phyloP scores from a whole-genome alignment of 2,329 filamentous ascomycete species.

The Chaetomiaceae sp. region DNA sequence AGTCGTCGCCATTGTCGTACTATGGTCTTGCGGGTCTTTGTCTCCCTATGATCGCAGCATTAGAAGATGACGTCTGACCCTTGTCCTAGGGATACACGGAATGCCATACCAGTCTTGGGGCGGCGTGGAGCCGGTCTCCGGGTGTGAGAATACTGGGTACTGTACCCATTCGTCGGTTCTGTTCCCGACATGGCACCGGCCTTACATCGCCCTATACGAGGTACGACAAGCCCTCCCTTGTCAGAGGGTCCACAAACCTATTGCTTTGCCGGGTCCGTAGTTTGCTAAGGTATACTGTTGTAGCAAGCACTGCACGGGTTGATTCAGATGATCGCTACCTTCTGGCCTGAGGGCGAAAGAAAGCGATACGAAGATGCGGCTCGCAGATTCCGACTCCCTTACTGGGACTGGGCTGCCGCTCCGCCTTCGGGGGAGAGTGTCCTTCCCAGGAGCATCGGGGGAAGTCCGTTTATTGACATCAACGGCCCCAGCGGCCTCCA shows the following conservation, averaged over 20 bases:
- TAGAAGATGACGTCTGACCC: background rate
- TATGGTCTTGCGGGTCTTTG: constrained; percentile 68
- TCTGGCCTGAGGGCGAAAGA: constrained; percentile 45
- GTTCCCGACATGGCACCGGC: constrained; percentile 80
- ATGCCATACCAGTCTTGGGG: constrained; percentile 59
- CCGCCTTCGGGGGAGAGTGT: constrained; percentile 47
- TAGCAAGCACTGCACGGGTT: constrained; percentile 39
- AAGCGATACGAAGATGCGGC: constrained; percentile 50
- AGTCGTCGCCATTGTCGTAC: constrained; percentile 63
- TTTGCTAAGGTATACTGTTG: no score
- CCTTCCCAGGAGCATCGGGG: constrained; percentile 45
- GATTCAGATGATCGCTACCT: constrained; percentile 41
- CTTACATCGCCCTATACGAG: constrained; percentile 64
- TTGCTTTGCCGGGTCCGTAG: background rate
- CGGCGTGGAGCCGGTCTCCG: constrained; percentile 45
- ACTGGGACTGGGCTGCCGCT: constrained; percentile 55
- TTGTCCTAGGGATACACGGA: constrained; percentile 67
- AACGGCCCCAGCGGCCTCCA: constrained; percentile 54
- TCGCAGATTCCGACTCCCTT: constrained; percentile 50
- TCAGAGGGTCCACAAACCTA: background rate
- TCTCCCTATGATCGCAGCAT: background rate
- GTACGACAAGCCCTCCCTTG: constrained; percentile 31
- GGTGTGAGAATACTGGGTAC: constrained; percentile 60
- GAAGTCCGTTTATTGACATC: constrained; percentile 41
- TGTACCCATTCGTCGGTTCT: constrained; percentile 72